Base-by-base conservation (phyloP, 1,139 yeast species). In the Pichia inconspicua region DNA sequence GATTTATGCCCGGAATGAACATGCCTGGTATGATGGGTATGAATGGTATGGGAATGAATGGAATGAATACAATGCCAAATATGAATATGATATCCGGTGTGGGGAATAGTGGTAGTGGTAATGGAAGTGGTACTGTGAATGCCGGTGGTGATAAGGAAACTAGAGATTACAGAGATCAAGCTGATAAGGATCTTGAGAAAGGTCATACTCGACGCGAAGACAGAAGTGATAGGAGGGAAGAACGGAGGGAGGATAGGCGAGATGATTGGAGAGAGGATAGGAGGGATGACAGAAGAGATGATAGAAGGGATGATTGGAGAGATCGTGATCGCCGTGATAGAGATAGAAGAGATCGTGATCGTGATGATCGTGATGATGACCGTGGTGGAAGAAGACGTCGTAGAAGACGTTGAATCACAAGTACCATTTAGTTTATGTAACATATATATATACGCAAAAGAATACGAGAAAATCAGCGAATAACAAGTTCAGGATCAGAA, bases 401-500 rank as follows among this genome's bases (percentile, higher is more conserved):
- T 32, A 46, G 53, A 43, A 52, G 46, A 41, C 48, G 50, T 22
- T 47, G 37, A 43, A 19, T 22, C 17, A 30, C 34, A 27, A 39
- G 31, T 25, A 39, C 31, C 10, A 39, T 27, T 17, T 27, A 39
- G 22, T 25, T 12, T 39, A 39, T 39, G 34, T 30, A 30, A 30
- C 34, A 28, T 39, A 39, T 17, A 17, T 17, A 17, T 17, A 17
- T 39, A 28, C 5, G 12, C 5, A n/a, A 25, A 27, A 17, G 25
- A 25, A 14, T 12, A 27, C 22, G 25, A 14, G n/a, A 30, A 30
- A 12, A 3, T 14, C 12, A 30, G 15, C 34, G 14, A 11, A 7
- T 25, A 11, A 44, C 44, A 32, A 48, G 45, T 15, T 40, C 30
- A 19, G 95, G 95, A 61, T 85, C 94, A 25, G 63, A 55, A 6